Percentiles rank a stretch among this genome's conserved stretches.
Conservation (phyloP, 164 flowering plant species). For the Taxillus chinensis region DNA sequence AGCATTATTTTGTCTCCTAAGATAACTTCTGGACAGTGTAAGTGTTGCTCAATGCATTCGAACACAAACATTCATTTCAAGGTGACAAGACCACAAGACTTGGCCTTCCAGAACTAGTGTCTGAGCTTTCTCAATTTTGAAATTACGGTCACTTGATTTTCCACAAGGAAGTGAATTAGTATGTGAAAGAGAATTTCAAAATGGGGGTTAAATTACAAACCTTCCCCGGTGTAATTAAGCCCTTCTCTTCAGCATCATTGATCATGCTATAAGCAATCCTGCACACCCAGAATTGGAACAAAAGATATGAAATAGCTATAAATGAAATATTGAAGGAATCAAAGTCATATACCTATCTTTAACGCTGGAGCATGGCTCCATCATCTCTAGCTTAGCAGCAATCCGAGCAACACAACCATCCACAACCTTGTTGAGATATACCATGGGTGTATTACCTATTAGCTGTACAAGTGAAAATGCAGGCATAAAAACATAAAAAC, state of each 20-base stretch:
- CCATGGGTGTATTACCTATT: conserved; percentile 40
- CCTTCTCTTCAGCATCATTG: conserved; percentile 30
- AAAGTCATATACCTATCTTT: conserved; percentile 24
- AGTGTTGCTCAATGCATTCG: no score
- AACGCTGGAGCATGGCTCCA: conserved; percentile 38
- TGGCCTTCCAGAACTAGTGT: no score
- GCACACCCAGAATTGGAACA: conserved; percentile 2
- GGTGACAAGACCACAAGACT: no score
- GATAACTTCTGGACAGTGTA: no score
- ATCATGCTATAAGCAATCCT: conserved; percentile 34
- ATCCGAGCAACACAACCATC: conserved; percentile 36
- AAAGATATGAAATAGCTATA: not conserved
- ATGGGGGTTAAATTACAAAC: conserved; percentile 5
- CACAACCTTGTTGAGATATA: conserved; percentile 31
- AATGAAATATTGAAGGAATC: not conserved
- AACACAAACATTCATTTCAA: no score
- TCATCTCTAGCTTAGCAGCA: conserved; percentile 36
- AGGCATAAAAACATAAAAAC: conserved; percentile 7
- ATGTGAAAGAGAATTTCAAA: not conserved
- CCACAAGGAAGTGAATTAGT: not conserved
- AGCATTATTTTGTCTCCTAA: no score
- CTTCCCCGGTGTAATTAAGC: conserved; percentile 29
- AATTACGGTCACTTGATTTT: no score
- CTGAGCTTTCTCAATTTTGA: no score
- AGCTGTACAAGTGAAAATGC: conserved; percentile 23